Evolutionary conservation across 176 grass and related monocot species (phyloP), one percentile per base, ranked within the genome.

Genomic region (Eragrostis nindensis): DNA sequence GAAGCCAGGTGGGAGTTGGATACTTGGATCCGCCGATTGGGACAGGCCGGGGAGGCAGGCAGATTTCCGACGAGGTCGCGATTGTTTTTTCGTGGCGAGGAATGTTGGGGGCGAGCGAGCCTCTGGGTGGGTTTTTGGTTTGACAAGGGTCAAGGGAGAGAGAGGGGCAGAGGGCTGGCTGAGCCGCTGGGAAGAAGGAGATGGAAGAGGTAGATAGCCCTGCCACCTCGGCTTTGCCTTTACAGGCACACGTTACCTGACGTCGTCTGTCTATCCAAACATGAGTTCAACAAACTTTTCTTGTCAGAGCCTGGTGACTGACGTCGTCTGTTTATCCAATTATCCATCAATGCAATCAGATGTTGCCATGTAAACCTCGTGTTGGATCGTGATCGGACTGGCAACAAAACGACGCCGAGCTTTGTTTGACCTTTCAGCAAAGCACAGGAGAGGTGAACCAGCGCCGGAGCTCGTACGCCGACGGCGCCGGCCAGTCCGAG

Each of bases 121-220:
- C 32, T 41, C 8, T 47, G 84, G 62, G 30, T 47, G 84, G 62
- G 30, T 45, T 78, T 78, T 78, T 19, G 19, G 30, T 62, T 76
- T 78, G 71, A 69, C 73, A 38, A 3, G 8, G 52, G 25, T 43
- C 8, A 18, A n/a, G 38, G 32, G 64, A 7, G 18, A 42, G 14
- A 27, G 15, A 21, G 32, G 6, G 18, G 62, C 16, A 36, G 24
- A 61, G 2, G 8, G 57, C 2, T 11, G 24, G 11, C 25, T 12
- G 26, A 3, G 19, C 18, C 53, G 5, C n/a, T n/a, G 6, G 17
- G 18, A 4, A 25, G n/a, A 26, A 4, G 57, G 5, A n/a, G 17
- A n/a, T 11, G 11, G n/a, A 60, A 25, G 57, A 61, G 22, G 24
- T 7, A 18, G 53, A 36, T 36, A 36, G 4, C 32, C 32, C 32